These are phyloP conservation scores for Ustilago curta DNA, from an alignment of 1,284 basidiomycete species.

Conservation along the genomic window DNA sequence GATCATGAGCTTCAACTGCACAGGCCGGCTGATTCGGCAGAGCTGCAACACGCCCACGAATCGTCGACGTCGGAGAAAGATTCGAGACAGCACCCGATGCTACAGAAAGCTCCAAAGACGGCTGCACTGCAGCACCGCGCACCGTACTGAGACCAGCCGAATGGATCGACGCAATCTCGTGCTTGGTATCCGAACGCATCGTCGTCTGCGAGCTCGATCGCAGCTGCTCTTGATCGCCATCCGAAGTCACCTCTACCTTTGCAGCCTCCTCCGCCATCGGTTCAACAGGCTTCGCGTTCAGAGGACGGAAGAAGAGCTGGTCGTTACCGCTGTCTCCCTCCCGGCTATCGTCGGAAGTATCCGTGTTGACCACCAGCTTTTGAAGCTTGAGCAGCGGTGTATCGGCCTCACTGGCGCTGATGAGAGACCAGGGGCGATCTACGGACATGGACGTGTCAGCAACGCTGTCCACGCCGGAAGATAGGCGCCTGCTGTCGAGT, in stretches of 20 bases:
- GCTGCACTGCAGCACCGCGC: slow-evolving; percentile 16
- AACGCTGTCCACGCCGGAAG: slow-evolving; percentile 26
- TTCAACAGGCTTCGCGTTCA: not conserved
- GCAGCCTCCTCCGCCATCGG: slow-evolving; percentile 1
- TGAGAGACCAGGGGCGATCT: slow-evolving; percentile 51
- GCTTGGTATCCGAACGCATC: slow-evolving; percentile 38
- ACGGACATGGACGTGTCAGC: slow-evolving; percentile 26
- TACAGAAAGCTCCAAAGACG: slow-evolving; percentile 12
- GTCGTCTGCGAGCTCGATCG: slow-evolving; percentile 30
- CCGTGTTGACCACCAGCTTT: slow-evolving; percentile 46
- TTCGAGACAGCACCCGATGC: slow-evolving; percentile 14
- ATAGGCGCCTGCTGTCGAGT: slow-evolving; percentile 2
- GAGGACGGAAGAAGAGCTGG: slow-evolving; percentile 41
- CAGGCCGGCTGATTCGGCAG: not conserved
- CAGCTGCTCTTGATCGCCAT: slow-evolving; percentile 14
- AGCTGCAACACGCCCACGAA: slow-evolving; percentile 8
- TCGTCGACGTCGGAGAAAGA: slow-evolving; percentile 10
- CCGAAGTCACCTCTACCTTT: not conserved
- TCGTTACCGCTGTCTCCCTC: slow-evolving; percentile 18
- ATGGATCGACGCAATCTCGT: slow-evolving; percentile 34
- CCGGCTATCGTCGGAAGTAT: slow-evolving; percentile 30
- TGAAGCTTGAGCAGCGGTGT: slow-evolving; percentile 49
- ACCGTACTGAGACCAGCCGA: slow-evolving; percentile 28
- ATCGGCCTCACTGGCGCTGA: slow-evolving; percentile 44
- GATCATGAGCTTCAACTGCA: not conserved